These are phyloP conservation scores for Globisporangium takayamanum DNA, from an alignment of 352 stramenopile species.

Conservation along the genomic window DNA sequence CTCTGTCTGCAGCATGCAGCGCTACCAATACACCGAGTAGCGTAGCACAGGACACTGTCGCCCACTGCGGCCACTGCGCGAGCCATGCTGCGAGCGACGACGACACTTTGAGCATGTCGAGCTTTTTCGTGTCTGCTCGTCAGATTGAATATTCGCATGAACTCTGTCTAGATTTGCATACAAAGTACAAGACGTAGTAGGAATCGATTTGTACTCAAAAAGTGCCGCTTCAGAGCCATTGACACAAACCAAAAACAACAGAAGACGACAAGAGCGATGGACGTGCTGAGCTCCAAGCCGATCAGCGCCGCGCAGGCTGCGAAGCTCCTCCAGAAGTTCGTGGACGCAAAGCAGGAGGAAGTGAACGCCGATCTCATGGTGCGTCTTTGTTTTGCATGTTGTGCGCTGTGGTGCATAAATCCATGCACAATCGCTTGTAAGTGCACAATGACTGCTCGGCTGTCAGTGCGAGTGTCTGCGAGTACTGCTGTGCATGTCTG, in stretches of 20 bases:
- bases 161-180: too few species aligned
- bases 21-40: constrained; percentile 24
- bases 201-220: not conserved
- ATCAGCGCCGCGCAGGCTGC: constrained; percentile 58
- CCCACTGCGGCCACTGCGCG: constrained; percentile 54
- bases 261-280: constrained; percentile 25
- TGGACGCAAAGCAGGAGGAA: constrained; percentile 54
- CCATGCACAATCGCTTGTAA: too few species aligned
- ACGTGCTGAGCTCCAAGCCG: constrained; percentile 55
- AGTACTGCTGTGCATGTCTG: too few species aligned
- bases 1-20: constrained; percentile 27
- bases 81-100: constrained; percentile 19
- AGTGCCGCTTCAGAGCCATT: not conserved
- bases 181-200: too few species aligned
- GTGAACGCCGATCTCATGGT: constrained; percentile 69
- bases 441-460: too few species aligned
- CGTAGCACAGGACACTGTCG: constrained; percentile 28
- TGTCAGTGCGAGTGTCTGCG: too few species aligned
- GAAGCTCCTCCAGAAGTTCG: constrained; percentile 77
- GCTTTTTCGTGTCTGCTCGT: not conserved
- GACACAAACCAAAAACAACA: constrained; percentile 6
- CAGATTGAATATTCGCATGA: not conserved
- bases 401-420: not conserved
- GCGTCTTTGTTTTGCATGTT: constrained; percentile 11
- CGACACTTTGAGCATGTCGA: not conserved